A percentile compares a stretch with the other conserved stretches of the same genome.
Conservation (phyloP, 2,329 filamentous ascomycete species). For the Coleophoma eucalyptorum region DNA sequence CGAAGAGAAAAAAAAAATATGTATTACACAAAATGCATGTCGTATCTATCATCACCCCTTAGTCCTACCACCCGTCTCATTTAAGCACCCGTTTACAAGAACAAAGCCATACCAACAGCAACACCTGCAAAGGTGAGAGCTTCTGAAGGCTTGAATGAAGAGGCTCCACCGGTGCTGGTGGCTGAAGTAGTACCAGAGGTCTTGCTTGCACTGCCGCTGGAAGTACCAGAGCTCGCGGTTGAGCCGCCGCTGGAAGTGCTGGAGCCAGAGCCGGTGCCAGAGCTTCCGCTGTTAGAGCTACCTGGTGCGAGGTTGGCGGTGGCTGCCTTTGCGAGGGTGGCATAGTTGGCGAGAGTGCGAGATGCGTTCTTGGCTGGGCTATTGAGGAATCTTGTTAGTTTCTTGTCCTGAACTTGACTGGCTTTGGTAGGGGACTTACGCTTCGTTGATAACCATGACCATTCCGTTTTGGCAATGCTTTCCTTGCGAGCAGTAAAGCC, state of each 20-base stretch:
- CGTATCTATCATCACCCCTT: neutral
- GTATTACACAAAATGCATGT: neutral
- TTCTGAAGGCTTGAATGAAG: neutral
- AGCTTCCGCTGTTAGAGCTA: slow-evolving; percentile 8
- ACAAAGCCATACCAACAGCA: slow-evolving; percentile 11
- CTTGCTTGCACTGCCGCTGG: neutral
- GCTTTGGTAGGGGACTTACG: slow-evolving; percentile 35
- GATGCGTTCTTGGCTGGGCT: slow-evolving; percentile 41
- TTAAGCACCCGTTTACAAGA: slow-evolving; percentile 7
- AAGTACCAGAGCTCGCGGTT: slow-evolving; percentile 1
- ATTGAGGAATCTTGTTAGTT: neutral
- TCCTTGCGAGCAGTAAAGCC: slow-evolving; percentile 74
- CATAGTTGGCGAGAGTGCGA: slow-evolving; percentile 42
- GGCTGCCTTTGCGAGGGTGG: slow-evolving; percentile 30
- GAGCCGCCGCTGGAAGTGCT: slow-evolving; percentile 1
- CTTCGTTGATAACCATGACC: slow-evolving; percentile 41
- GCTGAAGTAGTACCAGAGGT: slow-evolving; percentile 3
- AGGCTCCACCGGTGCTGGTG: neutral
- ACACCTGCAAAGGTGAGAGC: slow-evolving; percentile 6
- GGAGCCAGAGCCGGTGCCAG: neutral
- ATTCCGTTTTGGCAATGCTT: slow-evolving; percentile 62
- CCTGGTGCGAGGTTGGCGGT: slow-evolving; percentile 37
- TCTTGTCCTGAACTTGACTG: neutral
- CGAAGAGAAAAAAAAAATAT: neutral
- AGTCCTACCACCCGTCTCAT: neutral